Base-by-base conservation (phyloP, 805 yeast species). In the Myxozyma melibiosi region DNA sequence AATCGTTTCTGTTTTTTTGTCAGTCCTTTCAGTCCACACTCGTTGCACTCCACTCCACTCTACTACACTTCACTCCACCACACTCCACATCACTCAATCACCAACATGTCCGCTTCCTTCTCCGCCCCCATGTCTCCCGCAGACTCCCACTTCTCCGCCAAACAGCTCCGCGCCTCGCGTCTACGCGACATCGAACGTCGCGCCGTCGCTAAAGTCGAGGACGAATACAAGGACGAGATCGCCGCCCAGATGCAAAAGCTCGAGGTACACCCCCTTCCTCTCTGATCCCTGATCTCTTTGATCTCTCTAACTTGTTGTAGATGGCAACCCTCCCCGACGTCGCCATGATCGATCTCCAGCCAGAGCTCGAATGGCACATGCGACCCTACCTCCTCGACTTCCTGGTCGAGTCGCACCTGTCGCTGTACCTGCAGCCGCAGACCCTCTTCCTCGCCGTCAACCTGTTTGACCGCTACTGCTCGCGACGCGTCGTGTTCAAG, bases 391-490 rank as follows among this genome's bases (percentile, higher is more conserved):
- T 91, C 49, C 80, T 92, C 40, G 95, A 90, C 66, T 92, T 90
- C 67, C 73, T 90, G 22, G 79, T 88, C 63, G 94, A 90, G 57
- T 66, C 74, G 33, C 78, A 78, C 74, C 82, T 78, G 67, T 88
- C 71, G 64, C 81, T 69, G 72, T 87, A 73, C 72, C 86, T 74
- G 74, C 85, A 71, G 76, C 87, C 73, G 67, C 90, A 66, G 80
- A 90, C 76, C 74, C 84, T 76, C 77, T 88, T 67, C 76, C 83
- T 76, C 75, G 83, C 82, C 76, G 83, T 85, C 38, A 84, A 85
- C 65, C 78, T 91, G 51, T 87, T 92, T 60, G 99, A 92, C 71
- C 81, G 97, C 60, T 92, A 92, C 74, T 88, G 96, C 70, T 86
- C 96, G 51, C 86, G 85, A 66, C 79, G 98, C 65, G 83, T 90